Conservation (phyloP, 1,139 yeast genomes). For the Candida tunisiensis region DNA sequence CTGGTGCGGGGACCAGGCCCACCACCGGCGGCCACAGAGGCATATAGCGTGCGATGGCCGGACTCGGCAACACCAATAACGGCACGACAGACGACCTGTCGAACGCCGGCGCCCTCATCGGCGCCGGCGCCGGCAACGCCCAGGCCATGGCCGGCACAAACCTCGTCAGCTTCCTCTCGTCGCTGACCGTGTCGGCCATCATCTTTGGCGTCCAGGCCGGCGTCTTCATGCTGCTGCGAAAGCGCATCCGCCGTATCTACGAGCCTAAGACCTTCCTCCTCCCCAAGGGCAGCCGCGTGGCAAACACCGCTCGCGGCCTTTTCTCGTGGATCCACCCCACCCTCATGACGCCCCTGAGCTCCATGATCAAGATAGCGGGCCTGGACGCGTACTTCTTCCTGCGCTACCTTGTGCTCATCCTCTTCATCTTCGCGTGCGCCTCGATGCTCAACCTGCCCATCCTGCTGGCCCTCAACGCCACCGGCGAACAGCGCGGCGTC, state of each 20-base stretch:
- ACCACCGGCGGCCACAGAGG: too few relatives aligned
- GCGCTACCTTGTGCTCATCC: conserved; percentile 11
- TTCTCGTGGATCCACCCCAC: conserved; percentile 11
- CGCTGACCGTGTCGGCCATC: conserved; percentile 10
- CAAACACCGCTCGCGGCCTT: conserved; percentile 6
- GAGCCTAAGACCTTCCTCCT: conserved; percentile 14
- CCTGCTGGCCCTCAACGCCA: conserved; percentile 13
- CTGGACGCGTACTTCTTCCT: conserved; percentile 18
- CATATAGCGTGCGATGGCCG: too few relatives aligned
- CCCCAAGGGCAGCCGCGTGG: conserved; percentile 6
- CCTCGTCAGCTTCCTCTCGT: conserved; percentile 10
- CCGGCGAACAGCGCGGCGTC: conserved; percentile 5
- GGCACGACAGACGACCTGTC: too few relatives aligned
- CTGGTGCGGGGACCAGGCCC: too few relatives aligned
- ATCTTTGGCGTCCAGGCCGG: conserved; percentile 10
- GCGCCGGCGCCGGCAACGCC: too few relatives aligned
- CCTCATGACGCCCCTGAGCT: conserved; percentile 4
- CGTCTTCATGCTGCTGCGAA: conserved; percentile 11
- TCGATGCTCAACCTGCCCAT: conserved; percentile 9
- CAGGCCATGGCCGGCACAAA: too few relatives aligned
- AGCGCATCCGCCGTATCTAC: conserved; percentile 10
- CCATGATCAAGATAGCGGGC: conserved; percentile 8
- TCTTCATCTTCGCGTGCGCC: conserved; percentile 6
- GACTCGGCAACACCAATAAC: too few relatives aligned
- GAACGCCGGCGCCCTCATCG: too few relatives aligned